These are phyloP conservation scores for Filobasidium wieringae DNA, from an alignment of 768 basidiomycete species.

Conservation along the genomic window DNA sequence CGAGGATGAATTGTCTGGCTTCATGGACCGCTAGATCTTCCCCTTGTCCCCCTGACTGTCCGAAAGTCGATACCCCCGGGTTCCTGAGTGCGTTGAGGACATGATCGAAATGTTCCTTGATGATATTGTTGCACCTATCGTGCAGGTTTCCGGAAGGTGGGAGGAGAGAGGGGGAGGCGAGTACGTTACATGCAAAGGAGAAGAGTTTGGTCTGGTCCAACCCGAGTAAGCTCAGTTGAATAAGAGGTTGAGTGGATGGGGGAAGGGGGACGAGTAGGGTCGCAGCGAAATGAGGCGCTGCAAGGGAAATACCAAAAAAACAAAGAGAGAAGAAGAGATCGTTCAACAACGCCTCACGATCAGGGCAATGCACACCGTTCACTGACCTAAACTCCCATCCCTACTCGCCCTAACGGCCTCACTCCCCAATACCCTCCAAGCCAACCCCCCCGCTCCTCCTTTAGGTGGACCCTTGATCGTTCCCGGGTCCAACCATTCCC, in stretches of 20 bases:
- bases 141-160: constrained; percentile 10
- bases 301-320: background rate
- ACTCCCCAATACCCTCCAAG: constrained; percentile 35
- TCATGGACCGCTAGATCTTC: constrained; percentile 33
- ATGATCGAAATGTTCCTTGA: constrained; percentile 11
- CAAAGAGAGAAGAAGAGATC: background rate
- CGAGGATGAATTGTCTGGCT: constrained; percentile 31
- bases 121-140: constrained; percentile 17
- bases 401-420: constrained; percentile 33
- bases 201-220: constrained; percentile 28
- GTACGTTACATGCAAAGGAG: constrained; percentile 26
- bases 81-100: constrained; percentile 12
- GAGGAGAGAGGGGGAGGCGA: constrained; percentile 27
- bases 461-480: background rate
- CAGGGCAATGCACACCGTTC: background rate
- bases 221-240: constrained; percentile 27
- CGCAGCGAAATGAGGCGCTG: constrained; percentile 34
- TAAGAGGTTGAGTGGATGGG: constrained; percentile 25
- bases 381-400: constrained; percentile 32
- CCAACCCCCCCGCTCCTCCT: constrained; percentile 45
- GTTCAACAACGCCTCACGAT: background rate
- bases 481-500: background rate
- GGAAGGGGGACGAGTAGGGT: constrained; percentile 26
- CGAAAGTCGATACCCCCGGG: constrained; percentile 11
- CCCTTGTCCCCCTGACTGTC: constrained; percentile 8